phyloP scores from a whole-genome alignment of 176 grass and related monocot genomes.

The Urochloa ruziziensis region DNA sequence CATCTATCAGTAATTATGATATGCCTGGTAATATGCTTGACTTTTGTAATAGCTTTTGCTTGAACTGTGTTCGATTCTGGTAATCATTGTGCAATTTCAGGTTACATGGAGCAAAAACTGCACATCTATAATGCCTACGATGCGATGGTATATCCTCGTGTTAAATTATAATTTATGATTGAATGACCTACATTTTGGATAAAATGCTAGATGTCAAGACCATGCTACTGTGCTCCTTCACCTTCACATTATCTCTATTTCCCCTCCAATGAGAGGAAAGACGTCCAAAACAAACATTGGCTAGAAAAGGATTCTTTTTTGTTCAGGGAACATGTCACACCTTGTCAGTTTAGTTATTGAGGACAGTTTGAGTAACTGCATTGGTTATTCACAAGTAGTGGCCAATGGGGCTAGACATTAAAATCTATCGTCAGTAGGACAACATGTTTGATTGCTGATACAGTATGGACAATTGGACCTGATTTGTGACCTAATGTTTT shows the following conservation, averaged over 20 bases:
- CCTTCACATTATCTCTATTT: background rate
- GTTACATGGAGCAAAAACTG: constrained; percentile 31
- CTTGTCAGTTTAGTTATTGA: constrained; percentile 22
- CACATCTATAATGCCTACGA: constrained; percentile 5
- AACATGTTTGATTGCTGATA: background rate
- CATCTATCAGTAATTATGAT: constrained; percentile 33
- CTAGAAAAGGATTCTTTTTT: background rate
- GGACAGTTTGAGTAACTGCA: background rate
- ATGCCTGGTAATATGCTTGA: constrained; percentile 18
- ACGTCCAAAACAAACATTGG: too few relatives aligned
- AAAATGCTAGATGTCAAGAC: background rate
- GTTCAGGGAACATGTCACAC: background rate
- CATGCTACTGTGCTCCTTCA: background rate
- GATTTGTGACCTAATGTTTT: background rate
- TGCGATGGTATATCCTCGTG: constrained; percentile 20
- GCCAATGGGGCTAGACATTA: background rate
- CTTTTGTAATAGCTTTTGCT: constrained; percentile 8
- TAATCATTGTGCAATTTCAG: constrained; percentile 37
- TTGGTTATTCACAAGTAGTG: background rate
- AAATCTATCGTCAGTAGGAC: background rate
- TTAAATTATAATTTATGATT: constrained; percentile 21
- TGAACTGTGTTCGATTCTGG: background rate
- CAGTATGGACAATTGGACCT: too few relatives aligned
- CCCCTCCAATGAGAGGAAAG: background rate
- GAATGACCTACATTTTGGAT: background rate